Conservation (phyloP, 257 asterid species). For the Orobanche coerulescens region DNA sequence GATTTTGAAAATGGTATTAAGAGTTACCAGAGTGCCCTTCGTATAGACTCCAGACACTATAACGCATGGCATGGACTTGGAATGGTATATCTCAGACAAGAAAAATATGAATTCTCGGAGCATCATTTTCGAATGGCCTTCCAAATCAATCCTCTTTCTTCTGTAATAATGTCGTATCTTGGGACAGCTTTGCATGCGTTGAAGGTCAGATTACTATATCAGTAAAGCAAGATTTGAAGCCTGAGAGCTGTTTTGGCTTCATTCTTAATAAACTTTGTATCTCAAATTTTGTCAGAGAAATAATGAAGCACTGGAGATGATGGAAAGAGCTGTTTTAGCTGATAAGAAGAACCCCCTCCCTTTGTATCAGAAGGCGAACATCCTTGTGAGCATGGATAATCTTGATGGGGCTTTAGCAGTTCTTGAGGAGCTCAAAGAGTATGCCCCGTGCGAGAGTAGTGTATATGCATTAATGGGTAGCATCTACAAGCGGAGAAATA, state of each 20-base stretch:
- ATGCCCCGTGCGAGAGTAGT: constrained; percentile 84
- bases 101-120: constrained; percentile 86
- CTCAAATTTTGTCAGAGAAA: constrained; percentile 44
- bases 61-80: constrained; percentile 99
- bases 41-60: constrained; percentile 79
- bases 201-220: constrained; percentile 43
- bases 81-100: constrained; percentile 89
- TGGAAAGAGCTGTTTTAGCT: constrained; percentile 82
- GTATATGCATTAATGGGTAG: constrained; percentile 94
- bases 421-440: constrained; percentile 93
- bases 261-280: constrained; percentile 9
- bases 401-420: constrained; percentile 80
- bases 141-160: constrained; percentile 77
- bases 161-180: constrained; percentile 89
- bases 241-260: constrained; percentile 17
- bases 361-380: constrained; percentile 87
- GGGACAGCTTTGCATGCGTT: constrained; percentile 84
- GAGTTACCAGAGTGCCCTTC: constrained; percentile 81
- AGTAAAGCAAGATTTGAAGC: neutral
- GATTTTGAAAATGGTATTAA: constrained; percentile 86
- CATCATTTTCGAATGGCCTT: constrained; percentile 88
- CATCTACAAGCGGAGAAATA: constrained; percentile 63
- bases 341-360: constrained; percentile 98
- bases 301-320: constrained; percentile 74
- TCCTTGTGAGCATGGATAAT: constrained; percentile 76